Conservation (phyloP, 148 eudicot species). For the Rhododendron griersonianum region DNA sequence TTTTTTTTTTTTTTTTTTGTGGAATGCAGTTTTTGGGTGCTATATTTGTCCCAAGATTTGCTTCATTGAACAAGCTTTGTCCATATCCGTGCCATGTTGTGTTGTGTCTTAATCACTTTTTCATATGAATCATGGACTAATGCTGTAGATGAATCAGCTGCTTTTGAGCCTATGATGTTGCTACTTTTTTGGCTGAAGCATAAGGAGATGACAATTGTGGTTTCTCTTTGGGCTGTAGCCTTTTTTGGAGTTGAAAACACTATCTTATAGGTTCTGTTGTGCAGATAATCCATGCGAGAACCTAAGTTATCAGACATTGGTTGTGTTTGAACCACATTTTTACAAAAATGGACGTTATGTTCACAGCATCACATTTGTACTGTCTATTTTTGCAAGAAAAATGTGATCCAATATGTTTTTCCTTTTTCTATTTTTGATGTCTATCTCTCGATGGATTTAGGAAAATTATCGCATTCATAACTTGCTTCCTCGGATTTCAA, state of each 20-base stretch:
- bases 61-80: too few species aligned
- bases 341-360: not conserved
- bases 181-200: too few species aligned
- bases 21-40: too few species aligned
- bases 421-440: not conserved
- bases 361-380: not conserved
- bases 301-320: not conserved
- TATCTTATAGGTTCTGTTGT: not conserved
- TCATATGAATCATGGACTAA: too few species aligned
- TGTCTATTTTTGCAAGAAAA: not conserved
- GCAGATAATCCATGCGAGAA: not conserved
- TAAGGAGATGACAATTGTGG: too few species aligned
- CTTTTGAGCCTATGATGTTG: too few species aligned
- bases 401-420: not conserved
- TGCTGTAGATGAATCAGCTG: too few species aligned
- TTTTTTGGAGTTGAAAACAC: not conserved
- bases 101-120: too few species aligned
- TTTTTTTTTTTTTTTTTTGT: too few species aligned
- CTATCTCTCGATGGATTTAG: not conserved
- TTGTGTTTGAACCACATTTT: not conserved
- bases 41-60: too few species aligned
- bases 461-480: not conserved
- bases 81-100: too few species aligned
- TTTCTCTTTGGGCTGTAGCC: too few species aligned
- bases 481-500: not conserved